Evolutionary conservation across 495 filamentous ascomycete species (phyloP), one percentile per base, ranked within the genome.

Genomic region (Penicillium arizonense): DNA sequence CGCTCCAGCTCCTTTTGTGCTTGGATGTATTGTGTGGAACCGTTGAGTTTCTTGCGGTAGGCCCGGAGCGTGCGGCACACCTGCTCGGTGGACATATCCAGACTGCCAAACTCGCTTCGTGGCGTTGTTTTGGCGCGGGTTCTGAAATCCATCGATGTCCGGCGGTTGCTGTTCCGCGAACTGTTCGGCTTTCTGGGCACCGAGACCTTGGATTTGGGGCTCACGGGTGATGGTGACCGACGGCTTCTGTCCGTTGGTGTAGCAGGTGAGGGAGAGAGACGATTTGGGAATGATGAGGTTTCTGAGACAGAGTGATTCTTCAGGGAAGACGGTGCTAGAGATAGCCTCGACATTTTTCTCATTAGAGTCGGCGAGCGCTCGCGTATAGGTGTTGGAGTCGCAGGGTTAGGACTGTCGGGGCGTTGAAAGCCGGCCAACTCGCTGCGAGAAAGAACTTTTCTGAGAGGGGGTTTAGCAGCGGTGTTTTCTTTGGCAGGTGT

Each of bases 41-140:
- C 83, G 20, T 82, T 70, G 7, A 96, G 79, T 62, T 89, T 90
- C 71, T 91, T 93, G 13, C 94, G 81, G 62, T 95, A 97, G 2
- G 85, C 82, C 44, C 87, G 83, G 6, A 98, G 77, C 5, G 85
- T 85, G 23, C 87, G 87, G 57, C 87, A 90, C 0, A 91, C 76
- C 54, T 91, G 87, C 57, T 94, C 88, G 1, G 88, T 93, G 6
- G 88, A 85, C 70, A 83, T 82, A 59, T 84, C 84, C 5, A 96
- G 74, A 44, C 78, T 81, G 8, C 87, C 86, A 52, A 83, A 84
- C 21, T 82, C 82, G 53, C 54, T 68, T 50, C 78, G 77, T 30
- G 68, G 70, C 47, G 74, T 70, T 52, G 75, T 75, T 61, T 84
- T 84, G 13, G 76, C 74, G 30, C 81, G 78, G 3, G 79, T 73